Conservation (phyloP, 2,329 filamentous ascomycete species). For the Geoglossum cookeanum region DNA sequence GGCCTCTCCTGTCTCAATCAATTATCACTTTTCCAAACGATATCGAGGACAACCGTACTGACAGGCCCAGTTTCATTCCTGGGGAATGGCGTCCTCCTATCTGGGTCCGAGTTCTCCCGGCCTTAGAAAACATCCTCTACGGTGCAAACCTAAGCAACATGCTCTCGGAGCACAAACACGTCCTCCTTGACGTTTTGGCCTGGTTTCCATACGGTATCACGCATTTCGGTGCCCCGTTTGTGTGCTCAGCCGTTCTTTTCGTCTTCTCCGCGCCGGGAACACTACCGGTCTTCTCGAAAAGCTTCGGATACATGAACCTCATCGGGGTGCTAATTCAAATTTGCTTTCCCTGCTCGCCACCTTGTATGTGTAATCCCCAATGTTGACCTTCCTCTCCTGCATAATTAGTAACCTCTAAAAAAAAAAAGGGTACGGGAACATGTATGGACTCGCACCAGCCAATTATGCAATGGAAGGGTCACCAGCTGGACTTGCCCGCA, state of each 20-base stretch:
- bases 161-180: constrained; percentile 71
- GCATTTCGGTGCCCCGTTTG: constrained; percentile 71
- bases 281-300: constrained; percentile 63
- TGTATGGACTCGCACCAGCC: constrained; percentile 75
- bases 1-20: no score
- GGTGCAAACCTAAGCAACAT: constrained; percentile 93
- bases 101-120: constrained; percentile 86
- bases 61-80: constrained; percentile 54
- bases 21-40: not conserved
- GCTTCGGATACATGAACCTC: constrained; percentile 86
- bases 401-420: not conserved
- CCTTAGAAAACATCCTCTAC: constrained; percentile 90
- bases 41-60: not conserved
- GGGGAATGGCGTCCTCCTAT: constrained; percentile 78
- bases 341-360: constrained; percentile 80
- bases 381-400: constrained; percentile 1
- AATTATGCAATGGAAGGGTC: constrained; percentile 84
- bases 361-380: constrained; percentile 31
- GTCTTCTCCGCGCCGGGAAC: constrained; percentile 75
- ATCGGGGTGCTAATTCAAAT: constrained; percentile 75
- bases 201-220: constrained; percentile 88
- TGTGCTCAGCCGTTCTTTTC: constrained; percentile 66
- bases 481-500: constrained; percentile 70
- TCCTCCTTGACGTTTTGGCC: constrained; percentile 67
- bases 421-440: constrained; percentile 58